phyloP scores from a whole-genome alignment of 495 filamentous ascomycete species.

The Neurospora discreta region DNA sequence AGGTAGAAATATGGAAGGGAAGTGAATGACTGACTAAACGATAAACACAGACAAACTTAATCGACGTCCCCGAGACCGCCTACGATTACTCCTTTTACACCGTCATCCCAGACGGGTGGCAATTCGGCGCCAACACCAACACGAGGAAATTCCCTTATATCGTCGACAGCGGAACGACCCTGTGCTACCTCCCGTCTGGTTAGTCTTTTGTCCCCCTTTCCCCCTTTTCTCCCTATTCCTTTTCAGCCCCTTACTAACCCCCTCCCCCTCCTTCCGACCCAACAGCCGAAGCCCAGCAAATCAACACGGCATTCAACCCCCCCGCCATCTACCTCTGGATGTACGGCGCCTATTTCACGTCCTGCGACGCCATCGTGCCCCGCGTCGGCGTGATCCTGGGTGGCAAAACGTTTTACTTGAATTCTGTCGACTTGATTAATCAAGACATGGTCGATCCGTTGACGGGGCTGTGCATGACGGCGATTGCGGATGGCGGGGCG shows the following conservation, averaged over 20 bases:
- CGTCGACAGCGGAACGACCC: conserved; percentile 37
- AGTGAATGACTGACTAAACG: not conserved
- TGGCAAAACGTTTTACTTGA: conserved; percentile 39
- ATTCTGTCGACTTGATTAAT: conserved; percentile 44
- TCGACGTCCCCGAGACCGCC: conserved; percentile 11
- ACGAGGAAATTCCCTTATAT: conserved; percentile 31
- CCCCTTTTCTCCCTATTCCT: not conserved
- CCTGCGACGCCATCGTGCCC: conserved; percentile 45
- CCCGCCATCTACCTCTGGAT: conserved; percentile 35
- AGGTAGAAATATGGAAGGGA: not conserved
- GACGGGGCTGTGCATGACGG: conserved; percentile 37
- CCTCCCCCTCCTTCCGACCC: not conserved
- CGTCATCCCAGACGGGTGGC: conserved; percentile 29
- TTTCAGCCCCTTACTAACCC: not conserved
- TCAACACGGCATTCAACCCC: conserved; percentile 45
- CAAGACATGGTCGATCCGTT: conserved; percentile 24
- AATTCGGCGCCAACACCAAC: conserved; percentile 20
- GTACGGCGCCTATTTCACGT: conserved; percentile 40
- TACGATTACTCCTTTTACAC: conserved; percentile 32
- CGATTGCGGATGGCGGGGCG: conserved; percentile 29
- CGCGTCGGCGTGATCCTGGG: conserved; percentile 40
- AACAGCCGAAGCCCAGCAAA: conserved; percentile 24
- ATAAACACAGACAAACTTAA: conserved; percentile 16
- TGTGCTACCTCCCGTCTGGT: conserved; percentile 32
- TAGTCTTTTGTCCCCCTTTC: not conserved